These are phyloP conservation scores for Aspergillus sp. DNA, from an alignment of 2,329 filamentous ascomycete genomes.

Conservation along the genomic window DNA sequence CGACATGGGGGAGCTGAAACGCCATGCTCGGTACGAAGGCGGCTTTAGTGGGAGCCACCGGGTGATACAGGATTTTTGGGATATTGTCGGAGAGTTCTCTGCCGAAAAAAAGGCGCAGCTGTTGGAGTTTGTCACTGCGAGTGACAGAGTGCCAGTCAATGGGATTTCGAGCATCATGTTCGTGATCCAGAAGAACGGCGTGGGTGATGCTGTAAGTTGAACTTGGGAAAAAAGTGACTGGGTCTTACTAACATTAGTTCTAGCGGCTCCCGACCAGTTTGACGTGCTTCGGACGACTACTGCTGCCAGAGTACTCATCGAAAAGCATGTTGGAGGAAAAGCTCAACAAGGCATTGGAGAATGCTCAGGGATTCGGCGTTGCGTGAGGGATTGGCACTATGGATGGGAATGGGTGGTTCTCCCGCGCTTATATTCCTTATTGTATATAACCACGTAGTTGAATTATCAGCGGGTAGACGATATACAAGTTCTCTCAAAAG, in stretches of 20 bases:
- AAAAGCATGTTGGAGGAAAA: slow-evolving; percentile 71
- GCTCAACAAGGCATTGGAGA: slow-evolving; percentile 80
- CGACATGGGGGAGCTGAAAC: slow-evolving; percentile 70
- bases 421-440: background rate
- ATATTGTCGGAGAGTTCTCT: slow-evolving; percentile 64
- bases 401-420: background rate
- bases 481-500: background rate
- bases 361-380: slow-evolving; percentile 86
- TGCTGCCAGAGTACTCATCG: slow-evolving; percentile 78
- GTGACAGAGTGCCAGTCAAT: slow-evolving; percentile 83
- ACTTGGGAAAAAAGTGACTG: background rate
- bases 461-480: background rate
- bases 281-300: slow-evolving; percentile 87
- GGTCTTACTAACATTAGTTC: background rate
- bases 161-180: slow-evolving; percentile 82
- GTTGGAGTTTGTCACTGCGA: slow-evolving; percentile 93
- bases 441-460: slow-evolving; percentile 5
- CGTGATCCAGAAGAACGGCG: slow-evolving; percentile 74
- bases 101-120: slow-evolving; percentile 71
- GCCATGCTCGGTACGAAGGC: slow-evolving; percentile 71
- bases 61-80: slow-evolving; percentile 80
- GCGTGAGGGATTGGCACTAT: slow-evolving; percentile 49
- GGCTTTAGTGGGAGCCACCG: slow-evolving; percentile 71
- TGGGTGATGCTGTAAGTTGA: slow-evolving; percentile 52
- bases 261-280: slow-evolving; percentile 74